Base-by-base conservation (phyloP, 768 basidiomycete species). In the Tulasnella sp. region DNA sequence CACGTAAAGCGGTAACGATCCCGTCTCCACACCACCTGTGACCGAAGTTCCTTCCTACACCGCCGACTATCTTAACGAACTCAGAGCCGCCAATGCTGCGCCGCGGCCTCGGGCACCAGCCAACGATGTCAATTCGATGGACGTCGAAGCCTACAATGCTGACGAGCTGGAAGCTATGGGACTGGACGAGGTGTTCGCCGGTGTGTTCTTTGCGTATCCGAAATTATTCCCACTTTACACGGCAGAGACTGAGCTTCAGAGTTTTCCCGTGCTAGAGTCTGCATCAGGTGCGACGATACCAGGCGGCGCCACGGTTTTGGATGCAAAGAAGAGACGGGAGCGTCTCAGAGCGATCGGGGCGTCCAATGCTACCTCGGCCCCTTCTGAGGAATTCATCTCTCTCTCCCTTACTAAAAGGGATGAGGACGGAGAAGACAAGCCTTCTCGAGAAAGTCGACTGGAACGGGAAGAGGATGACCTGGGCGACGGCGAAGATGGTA, bases 401-500 rank as follows among this genome's bases (percentile, higher is more conserved):
- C 79, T 95, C 17, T 87, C 90, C 22, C 84, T 94, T 4, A 82
- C 86, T 0, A 87, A 84, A 73, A 83, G 82, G 86, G 89, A 40
- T 79, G 81, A 63, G 7, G 26, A 62, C 26, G 34, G 17, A 69
- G 73, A 74, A 40, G 79, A 84, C 9, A 83, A 86, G 75, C 92
- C 92, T 7, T 92, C 94, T 82, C 93, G 92, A 7, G 90, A 89
- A 75, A 93, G 91, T 78, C 86, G 93, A 9, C 80, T 95, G 36
- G 78, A 91, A 80, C 83, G 93, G 64, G 93, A 95, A 79, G 93
- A 95, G 44, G 93, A 95, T 78, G 91, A 95, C 75, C 78, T 92
- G 1, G 93, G 93, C 12, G 91, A 94, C 77, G 92, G 88, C 2
- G 93, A 94, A 42, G 93, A 95, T 75, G 93, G 93, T 92, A 76